Evolutionary conservation across 164 flowering plant genomes (phyloP).

Genomic region (Magnolia officinalis): DNA sequence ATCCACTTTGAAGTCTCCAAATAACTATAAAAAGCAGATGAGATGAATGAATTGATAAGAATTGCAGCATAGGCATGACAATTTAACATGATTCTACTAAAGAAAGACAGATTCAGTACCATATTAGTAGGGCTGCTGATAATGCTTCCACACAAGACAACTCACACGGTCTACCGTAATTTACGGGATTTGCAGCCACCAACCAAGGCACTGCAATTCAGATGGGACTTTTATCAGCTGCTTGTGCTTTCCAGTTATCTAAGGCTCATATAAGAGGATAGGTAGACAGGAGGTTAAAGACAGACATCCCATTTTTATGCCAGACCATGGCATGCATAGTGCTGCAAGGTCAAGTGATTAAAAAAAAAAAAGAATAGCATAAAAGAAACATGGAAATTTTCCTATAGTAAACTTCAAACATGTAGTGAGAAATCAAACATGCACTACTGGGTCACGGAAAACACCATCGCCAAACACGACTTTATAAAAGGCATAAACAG

Average conservation of each 20-base stretch:
- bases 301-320: background rate
- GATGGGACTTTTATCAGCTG: background rate
- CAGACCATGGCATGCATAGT: background rate
- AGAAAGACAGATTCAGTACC: slow-evolving; percentile 36
- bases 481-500: background rate
- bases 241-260: background rate
- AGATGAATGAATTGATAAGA: background rate
- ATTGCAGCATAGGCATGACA: background rate
- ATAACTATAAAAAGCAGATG: background rate
- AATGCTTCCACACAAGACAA: slow-evolving; percentile 97
- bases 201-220: slow-evolving; percentile 89
- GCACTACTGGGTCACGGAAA: background rate
- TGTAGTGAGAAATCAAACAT: background rate
- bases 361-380: background rate
- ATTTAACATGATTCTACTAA: background rate
- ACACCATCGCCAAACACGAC: background rate
- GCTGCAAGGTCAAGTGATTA: background rate
- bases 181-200: slow-evolving; percentile 97
- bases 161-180: slow-evolving; percentile 95
- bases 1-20: too few relatives aligned
- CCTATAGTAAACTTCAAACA: background rate
- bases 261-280: background rate
- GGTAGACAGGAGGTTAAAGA: background rate
- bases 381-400: background rate
- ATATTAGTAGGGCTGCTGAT: slow-evolving; percentile 85